Evolutionary conservation across 257 asterid genomes (phyloP).

Genomic region (Knoxia roxburghii): DNA sequence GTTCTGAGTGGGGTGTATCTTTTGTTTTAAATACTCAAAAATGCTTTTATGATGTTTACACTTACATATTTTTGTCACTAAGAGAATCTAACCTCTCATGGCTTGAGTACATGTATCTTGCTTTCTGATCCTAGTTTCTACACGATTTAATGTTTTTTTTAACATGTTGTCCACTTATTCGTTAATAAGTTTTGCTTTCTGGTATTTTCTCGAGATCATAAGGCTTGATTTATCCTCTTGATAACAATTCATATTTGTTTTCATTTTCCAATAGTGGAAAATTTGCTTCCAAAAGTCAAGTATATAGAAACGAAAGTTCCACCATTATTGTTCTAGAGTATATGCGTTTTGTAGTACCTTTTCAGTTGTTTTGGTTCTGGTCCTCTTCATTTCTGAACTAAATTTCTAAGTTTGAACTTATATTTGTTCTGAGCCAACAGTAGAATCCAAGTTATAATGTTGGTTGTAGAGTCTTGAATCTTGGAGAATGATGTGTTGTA

Average conservation of each 20-base stretch:
- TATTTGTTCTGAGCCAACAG: neutral
- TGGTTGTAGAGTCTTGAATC: neutral
- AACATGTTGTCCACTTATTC: neutral
- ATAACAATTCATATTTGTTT: neutral
- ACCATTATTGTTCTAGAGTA: neutral
- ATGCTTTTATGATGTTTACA: neutral
- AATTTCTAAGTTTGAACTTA: neutral
- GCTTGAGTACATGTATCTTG: neutral
- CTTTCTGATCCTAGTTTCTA: neutral
- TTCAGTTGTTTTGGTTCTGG: neutral
- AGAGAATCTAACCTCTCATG: neutral
- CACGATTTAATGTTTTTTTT: neutral
- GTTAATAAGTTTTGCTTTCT: neutral
- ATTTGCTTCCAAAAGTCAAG: neutral
- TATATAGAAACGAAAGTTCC: neutral
- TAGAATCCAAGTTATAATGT: neutral
- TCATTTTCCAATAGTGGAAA: neutral
- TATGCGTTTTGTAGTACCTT: neutral
- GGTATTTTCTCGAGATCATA: neutral
- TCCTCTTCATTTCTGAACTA: neutral
- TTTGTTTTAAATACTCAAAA: constrained; percentile 11
- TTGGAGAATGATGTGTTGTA: neutral
- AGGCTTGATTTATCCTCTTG: neutral
- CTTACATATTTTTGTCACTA: neutral
- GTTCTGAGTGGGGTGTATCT: constrained; percentile 99